phyloP scores from a whole-genome alignment of 805 yeast genomes.

The Candida hispaniensis region DNA sequence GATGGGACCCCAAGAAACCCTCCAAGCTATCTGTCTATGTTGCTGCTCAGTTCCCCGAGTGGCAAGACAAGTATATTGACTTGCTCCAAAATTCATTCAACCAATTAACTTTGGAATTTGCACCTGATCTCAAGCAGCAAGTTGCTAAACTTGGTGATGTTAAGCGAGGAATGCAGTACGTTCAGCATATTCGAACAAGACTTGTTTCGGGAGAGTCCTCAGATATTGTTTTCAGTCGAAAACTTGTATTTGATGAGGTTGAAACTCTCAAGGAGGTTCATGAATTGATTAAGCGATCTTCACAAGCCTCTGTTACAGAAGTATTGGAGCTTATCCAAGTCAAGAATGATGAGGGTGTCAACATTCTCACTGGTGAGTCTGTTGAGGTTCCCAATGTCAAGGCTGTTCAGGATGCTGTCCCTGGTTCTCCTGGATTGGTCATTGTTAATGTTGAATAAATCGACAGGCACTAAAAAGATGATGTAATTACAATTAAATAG shows the following conservation, averaged over 20 bases:
- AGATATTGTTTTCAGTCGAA: conserved; percentile 76
- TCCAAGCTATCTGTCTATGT: conserved; percentile 62
- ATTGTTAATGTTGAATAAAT: conserved; percentile 46
- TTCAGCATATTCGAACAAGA: conserved; percentile 74
- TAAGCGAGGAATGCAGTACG: conserved; percentile 98
- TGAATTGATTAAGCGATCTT: conserved; percentile 48
- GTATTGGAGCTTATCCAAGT: conserved; percentile 53
- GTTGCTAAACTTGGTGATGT: conserved; percentile 49
- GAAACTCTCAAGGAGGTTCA: conserved; percentile 49
- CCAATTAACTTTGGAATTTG: conserved; percentile 26
- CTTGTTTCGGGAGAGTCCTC: conserved; percentile 44
- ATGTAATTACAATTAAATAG: too few species aligned
- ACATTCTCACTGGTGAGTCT: conserved; percentile 57
- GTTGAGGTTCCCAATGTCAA: conserved; percentile 53
- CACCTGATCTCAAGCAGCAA: conserved; percentile 31
- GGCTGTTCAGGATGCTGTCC: conserved; percentile 68
- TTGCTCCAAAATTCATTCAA: conserved; percentile 43
- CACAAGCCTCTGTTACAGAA: conserved; percentile 47
- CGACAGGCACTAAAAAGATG: neutral
- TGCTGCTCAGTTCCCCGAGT: conserved; percentile 78
- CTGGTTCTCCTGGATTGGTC: conserved; percentile 85
- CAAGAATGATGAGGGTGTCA: conserved; percentile 51
- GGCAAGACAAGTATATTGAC: conserved; percentile 75
- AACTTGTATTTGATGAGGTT: conserved; percentile 68
- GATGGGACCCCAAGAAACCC: conserved; percentile 65